Evolutionary conservation across 2,329 filamentous ascomycete genomes (phyloP).

Genomic region (Neocucurbitaria cava): DNA sequence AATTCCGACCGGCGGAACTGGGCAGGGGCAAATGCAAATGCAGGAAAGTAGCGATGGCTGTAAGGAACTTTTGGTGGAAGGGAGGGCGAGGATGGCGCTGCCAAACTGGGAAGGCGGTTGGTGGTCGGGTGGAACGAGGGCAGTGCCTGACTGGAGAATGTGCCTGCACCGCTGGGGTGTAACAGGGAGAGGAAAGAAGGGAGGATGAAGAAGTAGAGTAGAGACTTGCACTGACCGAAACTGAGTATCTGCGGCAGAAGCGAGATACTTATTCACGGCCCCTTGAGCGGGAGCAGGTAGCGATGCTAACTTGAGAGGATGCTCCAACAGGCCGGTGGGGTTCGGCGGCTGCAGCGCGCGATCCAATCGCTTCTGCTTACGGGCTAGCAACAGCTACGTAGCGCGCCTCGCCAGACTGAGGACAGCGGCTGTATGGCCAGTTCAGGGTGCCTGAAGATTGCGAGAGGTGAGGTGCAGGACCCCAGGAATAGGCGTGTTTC

Average conservation of each 20-base stretch:
- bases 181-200: constrained; percentile 31
- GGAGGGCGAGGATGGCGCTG: constrained; percentile 35
- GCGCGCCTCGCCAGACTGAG: constrained; percentile 38
- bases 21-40: constrained; percentile 18
- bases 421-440: constrained; percentile 44
- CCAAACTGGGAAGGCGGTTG: constrained; percentile 31
- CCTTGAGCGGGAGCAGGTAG: constrained; percentile 21
- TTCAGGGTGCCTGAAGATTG: constrained; percentile 35
- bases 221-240: constrained; percentile 41
- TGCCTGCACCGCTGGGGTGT: constrained; percentile 39
- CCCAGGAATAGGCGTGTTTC: constrained; percentile 47
- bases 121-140: constrained; percentile 27
- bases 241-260: constrained; percentile 33
- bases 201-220: constrained; percentile 33
- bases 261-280: constrained; percentile 39
- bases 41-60: constrained; percentile 24
- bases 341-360: constrained; percentile 30
- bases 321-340: constrained; percentile 34
- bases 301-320: constrained; percentile 23
- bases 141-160: constrained; percentile 36
- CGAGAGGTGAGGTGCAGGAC: constrained; percentile 33
- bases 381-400: constrained; percentile 29
- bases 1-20: constrained; percentile 32
- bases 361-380: constrained; percentile 37
- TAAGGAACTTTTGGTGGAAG: constrained; percentile 21